A percentile compares a stretch with the other conserved stretches of the same genome.
Evolutionary conservation across 2,329 filamentous ascomycete species (phyloP).

Genomic region (Talaromyces sp.): DNA sequence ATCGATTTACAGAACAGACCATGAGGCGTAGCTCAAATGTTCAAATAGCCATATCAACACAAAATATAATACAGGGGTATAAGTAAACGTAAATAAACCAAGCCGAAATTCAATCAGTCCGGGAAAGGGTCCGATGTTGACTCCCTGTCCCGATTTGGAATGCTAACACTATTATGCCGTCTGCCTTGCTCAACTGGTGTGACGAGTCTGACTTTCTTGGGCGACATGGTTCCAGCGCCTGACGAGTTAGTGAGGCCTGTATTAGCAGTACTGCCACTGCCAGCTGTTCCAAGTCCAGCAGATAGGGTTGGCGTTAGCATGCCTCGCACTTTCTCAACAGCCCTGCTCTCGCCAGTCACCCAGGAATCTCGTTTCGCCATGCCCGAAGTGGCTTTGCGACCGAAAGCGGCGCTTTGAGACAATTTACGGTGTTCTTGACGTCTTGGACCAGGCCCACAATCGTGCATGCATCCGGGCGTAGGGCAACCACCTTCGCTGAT

Average conservation of each 20-base stretch:
- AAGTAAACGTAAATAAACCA: constrained; percentile 5
- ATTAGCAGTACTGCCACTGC: constrained; percentile 16
- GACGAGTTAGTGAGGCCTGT: constrained; percentile 16
- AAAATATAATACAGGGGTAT: constrained; percentile 12
- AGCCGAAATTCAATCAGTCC: neutral
- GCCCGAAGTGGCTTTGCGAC: constrained; percentile 26
- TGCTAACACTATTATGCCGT: constrained; percentile 17
- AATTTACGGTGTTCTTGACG: constrained; percentile 33
- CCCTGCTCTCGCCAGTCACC: constrained; percentile 39
- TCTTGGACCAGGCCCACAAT: constrained; percentile 49
- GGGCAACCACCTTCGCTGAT: constrained; percentile 52
- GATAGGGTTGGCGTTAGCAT: constrained; percentile 30
- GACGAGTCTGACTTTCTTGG: constrained; percentile 41
- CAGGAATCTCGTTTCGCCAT: constrained; percentile 41
- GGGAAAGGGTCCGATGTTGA: constrained; percentile 12
- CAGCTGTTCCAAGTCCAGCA: constrained; percentile 17
- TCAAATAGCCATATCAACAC: neutral
- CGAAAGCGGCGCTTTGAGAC: constrained; percentile 18
- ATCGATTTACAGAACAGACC: neutral
- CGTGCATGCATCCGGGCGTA: constrained; percentile 54
- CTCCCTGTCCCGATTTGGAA: constrained; percentile 13
- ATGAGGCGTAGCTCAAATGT: neutral
- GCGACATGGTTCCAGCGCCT: constrained; percentile 31
- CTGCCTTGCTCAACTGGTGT: constrained; percentile 38
- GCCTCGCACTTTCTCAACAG: constrained; percentile 40